phyloP scores from a whole-genome alignment of 1,284 basidiomycete genomes.

The Irpex sp. region DNA sequence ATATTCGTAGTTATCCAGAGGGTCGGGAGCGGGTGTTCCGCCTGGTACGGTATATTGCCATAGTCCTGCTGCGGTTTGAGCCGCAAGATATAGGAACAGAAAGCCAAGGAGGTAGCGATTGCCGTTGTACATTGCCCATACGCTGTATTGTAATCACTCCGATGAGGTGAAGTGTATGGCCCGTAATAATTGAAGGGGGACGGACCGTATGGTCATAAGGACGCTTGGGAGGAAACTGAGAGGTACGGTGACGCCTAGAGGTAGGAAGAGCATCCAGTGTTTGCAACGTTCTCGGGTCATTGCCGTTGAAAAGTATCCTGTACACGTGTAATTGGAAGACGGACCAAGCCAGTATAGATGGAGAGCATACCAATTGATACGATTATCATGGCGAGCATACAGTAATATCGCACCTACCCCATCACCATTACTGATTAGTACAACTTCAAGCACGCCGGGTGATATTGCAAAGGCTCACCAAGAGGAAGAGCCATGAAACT shows the following conservation, averaged over 20 bases:
- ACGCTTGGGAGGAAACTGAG: not conserved
- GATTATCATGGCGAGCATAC: not conserved
- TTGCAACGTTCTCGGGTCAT: not conserved
- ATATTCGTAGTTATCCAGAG: not conserved
- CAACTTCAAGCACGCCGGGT: not conserved
- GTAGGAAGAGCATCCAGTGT: not conserved
- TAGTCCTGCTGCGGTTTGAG: not conserved
- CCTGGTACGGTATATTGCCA: not conserved
- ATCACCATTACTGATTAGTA: not conserved
- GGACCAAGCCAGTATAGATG: not conserved
- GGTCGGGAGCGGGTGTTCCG: not conserved
- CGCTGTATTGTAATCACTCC: not conserved
- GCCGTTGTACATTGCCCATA: not conserved
- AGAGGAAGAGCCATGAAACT: slow-evolving; percentile 3
- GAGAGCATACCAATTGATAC: not conserved
- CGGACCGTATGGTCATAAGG: not conserved
- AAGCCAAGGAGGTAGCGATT: not conserved
- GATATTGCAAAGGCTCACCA: not conserved
- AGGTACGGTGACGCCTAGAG: not conserved
- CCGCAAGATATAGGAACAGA: not conserved
- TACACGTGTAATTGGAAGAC: not conserved
- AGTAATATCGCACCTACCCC: not conserved
- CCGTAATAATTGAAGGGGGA: not conserved
- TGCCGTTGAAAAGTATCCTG: not conserved
- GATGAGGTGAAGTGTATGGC: not conserved